These are phyloP conservation scores for Kokia cookei DNA, from an alignment of 441 rosid species.

Conservation along the genomic window DNA sequence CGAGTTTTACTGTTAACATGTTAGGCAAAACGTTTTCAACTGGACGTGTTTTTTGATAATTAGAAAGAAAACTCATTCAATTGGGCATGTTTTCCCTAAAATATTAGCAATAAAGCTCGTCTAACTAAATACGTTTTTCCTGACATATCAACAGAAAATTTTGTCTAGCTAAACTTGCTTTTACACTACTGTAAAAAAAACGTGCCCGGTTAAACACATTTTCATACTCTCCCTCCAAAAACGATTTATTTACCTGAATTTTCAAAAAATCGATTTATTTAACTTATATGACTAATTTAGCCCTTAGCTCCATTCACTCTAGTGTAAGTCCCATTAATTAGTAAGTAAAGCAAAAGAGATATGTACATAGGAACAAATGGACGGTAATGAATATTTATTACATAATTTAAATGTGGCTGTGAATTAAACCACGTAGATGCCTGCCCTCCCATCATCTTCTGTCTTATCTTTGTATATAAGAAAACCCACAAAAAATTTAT, in stretches of 20 bases:
- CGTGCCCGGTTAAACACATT: rapidly evolving
- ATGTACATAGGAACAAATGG: too few relatives aligned
- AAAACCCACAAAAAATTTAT: neutral
- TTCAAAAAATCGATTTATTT: too few relatives aligned
- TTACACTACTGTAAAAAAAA: rapidly evolving
- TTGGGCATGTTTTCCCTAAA: rapidly evolving
- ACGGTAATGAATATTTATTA: neutral
- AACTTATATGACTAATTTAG: too few relatives aligned
- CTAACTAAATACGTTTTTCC: too few relatives aligned
- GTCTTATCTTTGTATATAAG: neutral
- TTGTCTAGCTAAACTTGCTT: rapidly evolving
- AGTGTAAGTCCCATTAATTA: too few relatives aligned
- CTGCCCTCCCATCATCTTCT: neutral
- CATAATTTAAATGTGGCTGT: neutral
- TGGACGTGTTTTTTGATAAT: rapidly evolving
- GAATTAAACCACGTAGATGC: neutral
- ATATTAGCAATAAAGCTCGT: too few relatives aligned
- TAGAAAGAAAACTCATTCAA: rapidly evolving
- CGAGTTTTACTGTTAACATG: rapidly evolving
- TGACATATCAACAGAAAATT: too few relatives aligned
- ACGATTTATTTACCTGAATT: rapidly evolving
- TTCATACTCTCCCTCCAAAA: too few relatives aligned
- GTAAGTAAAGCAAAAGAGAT: too few relatives aligned
- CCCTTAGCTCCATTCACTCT: too few relatives aligned
- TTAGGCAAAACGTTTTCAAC: too few relatives aligned